Evolutionary conservation across 805 yeast species (phyloP), one percentile per base, ranked within the genome.

Genomic region (Myxozyma sirexii): DNA sequence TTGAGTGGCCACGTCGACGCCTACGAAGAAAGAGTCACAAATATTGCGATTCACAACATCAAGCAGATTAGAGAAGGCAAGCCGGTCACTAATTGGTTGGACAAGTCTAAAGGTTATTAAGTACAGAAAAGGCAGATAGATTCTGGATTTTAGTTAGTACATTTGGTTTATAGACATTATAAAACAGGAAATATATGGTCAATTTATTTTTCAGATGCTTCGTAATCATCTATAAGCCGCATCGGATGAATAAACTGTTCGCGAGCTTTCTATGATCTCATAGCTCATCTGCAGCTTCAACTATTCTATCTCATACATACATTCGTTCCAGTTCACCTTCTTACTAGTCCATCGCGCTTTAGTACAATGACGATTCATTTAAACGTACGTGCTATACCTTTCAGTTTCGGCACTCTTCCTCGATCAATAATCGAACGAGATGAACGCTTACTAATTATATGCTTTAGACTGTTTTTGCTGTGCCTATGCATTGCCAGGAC

Each of bases 401-500:
- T 38, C 21, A 38, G 3, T 4, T 3, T 3, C 5, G 17, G 21
- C 21, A 13, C 42, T n/a, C 21, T 6, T 15, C n/a, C 42, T 15
- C 21, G 21, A 10, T 2, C 42, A 38, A 2, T 15, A 7, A 17
- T 29, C 33, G 33, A 6, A 29, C 10, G 10, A 29, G 10, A 29
- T 7, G 19, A 17, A 13, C 5, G 39, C 19, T 45, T 19, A 31
- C 26, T 24, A 26, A 24, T 38, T 24, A 8, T 12, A 23, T 49
- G n/a, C 41, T 21, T 6, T 4, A 87, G 77, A 83, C 93, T 3
- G 90, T 88, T 6, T 91, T 88, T 73, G 92, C 94, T 12, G 94
- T 91, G 55, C 91, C 94, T 5, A 77, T 93, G 82, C 85, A 86
- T 62, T 93, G 97, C 71, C 77, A 84, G 33, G 75, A 81, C 10